These are phyloP conservation scores for Microcyclospora tardicrescens DNA, from an alignment of 2,329 filamentous ascomycete species.

Conservation along the genomic window DNA sequence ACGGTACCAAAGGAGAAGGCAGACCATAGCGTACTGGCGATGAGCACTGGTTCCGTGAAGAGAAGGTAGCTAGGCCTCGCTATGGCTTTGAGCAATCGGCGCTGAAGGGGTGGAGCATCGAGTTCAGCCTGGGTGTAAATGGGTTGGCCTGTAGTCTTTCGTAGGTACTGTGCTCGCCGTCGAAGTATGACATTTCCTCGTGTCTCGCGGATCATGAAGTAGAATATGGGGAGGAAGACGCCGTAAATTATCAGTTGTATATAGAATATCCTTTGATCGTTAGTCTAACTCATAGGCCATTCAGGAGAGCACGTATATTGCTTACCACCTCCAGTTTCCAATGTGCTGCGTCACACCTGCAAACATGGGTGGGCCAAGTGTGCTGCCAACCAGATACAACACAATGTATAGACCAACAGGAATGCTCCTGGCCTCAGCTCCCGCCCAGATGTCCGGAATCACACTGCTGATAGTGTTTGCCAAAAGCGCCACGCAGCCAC, in stretches of 20 bases:
- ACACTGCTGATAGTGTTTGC: conserved; percentile 25
- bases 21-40: conserved; percentile 36
- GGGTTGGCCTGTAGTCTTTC: conserved; percentile 15
- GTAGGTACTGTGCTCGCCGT: conserved; percentile 23
- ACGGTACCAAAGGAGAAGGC: conserved; percentile 35
- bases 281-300: not conserved
- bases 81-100: conserved; percentile 22
- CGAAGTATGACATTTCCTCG: conserved; percentile 35
- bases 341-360: conserved; percentile 21
- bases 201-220: conserved; percentile 33
- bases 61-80: conserved; percentile 29
- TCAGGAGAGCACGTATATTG: not conserved
- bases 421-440: conserved; percentile 19
- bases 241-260: conserved; percentile 33
- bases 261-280: conserved; percentile 23
- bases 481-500: conserved; percentile 24
- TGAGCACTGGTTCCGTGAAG: conserved; percentile 37
- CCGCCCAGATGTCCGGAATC: conserved; percentile 28
- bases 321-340: conserved; percentile 23
- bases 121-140: conserved; percentile 24
- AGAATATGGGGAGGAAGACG: conserved; percentile 28
- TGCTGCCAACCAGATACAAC: conserved; percentile 22
- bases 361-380: conserved; percentile 25
- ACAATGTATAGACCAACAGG: conserved; percentile 26
- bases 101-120: conserved; percentile 17